These are phyloP conservation scores for Calocybe indica DNA, from an alignment of 768 basidiomycete species.

Conservation along the genomic window DNA sequence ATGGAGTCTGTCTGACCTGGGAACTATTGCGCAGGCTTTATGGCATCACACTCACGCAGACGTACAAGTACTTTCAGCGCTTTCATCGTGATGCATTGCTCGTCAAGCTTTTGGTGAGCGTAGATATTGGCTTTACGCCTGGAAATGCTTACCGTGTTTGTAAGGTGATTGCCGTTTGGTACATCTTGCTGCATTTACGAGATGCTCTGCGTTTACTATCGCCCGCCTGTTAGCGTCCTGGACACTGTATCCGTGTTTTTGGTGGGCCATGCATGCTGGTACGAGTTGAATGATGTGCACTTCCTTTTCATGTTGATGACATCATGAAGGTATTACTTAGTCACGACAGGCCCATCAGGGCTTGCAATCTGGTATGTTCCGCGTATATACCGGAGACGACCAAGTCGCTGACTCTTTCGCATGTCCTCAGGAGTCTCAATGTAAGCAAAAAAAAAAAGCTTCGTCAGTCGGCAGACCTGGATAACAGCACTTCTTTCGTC, in stretches of 20 bases:
- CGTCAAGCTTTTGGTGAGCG: conserved; percentile 20
- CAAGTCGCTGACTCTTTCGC: not conserved
- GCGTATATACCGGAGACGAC: not conserved
- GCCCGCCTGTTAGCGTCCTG: conserved; percentile 12
- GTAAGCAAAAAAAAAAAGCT: conserved; percentile 8
- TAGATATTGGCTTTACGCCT: not conserved
- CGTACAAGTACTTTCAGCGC: conserved; percentile 25
- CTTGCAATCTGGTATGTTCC: conserved; percentile 21
- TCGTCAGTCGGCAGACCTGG: not conserved
- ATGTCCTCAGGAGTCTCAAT: conserved; percentile 23
- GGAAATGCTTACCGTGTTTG: not conserved
- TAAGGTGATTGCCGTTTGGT: conserved; percentile 20
- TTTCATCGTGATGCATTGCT: conserved; percentile 20
- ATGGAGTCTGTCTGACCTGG: not conserved
- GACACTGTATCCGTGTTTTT: conserved; percentile 24
- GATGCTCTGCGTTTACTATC: not conserved
- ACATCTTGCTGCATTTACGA: not conserved
- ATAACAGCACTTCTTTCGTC: not conserved
- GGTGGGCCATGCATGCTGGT: conserved; percentile 24
- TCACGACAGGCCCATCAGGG: conserved; percentile 14
- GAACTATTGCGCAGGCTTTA: conserved; percentile 15
- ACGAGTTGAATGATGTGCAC: not conserved
- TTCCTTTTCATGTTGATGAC: not conserved
- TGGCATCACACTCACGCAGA: conserved; percentile 24
- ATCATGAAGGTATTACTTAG: conserved; percentile 18